These are phyloP conservation scores for Leishmania major DNA, from an alignment of 208 protist genomes.

Conservation along the genomic window DNA sequence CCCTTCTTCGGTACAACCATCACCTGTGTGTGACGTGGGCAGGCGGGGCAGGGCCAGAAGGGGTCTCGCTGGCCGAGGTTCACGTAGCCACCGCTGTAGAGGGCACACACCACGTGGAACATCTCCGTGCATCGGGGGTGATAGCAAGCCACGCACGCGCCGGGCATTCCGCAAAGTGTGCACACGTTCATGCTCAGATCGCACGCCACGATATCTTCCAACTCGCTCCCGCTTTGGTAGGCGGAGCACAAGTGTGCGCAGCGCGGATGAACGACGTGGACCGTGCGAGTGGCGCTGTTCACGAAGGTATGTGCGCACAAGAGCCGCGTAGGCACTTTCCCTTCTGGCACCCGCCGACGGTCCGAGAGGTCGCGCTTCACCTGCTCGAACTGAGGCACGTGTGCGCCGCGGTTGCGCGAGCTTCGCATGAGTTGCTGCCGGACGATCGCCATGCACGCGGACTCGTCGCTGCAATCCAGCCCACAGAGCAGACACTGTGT, in stretches of 20 bases:
- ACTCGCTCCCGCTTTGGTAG: constrained; percentile 67
- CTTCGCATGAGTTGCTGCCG: constrained; percentile 55
- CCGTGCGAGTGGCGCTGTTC: constrained; percentile 43
- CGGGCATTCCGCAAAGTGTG: constrained; percentile 63
- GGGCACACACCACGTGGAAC: constrained; percentile 81
- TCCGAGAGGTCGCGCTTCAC: constrained; percentile 63
- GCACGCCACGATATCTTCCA: constrained; percentile 76
- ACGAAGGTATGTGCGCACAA: constrained; percentile 72
- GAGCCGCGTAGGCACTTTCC: constrained; percentile 42
- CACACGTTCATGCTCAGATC: constrained; percentile 67
- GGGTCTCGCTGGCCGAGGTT: constrained; percentile 90
- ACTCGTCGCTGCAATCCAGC: constrained; percentile 61
- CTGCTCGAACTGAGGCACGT: constrained; percentile 57
- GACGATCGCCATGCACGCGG: constrained; percentile 47
- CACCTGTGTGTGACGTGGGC: constrained; percentile 83
- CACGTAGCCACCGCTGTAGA: constrained; percentile 82
- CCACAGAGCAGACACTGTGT: constrained; percentile 74
- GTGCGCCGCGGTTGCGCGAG: constrained; percentile 55
- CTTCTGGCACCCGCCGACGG: constrained; percentile 22
- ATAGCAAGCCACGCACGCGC: constrained; percentile 81
- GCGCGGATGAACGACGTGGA: constrained; percentile 81
- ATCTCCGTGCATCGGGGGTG: constrained; percentile 84
- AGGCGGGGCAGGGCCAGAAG: constrained; percentile 77
- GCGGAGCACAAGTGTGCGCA: constrained; percentile 81
- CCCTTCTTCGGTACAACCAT: constrained; percentile 36